Base-by-base conservation (phyloP, 805 yeast species). In the Teunomyces kruisii region DNA sequence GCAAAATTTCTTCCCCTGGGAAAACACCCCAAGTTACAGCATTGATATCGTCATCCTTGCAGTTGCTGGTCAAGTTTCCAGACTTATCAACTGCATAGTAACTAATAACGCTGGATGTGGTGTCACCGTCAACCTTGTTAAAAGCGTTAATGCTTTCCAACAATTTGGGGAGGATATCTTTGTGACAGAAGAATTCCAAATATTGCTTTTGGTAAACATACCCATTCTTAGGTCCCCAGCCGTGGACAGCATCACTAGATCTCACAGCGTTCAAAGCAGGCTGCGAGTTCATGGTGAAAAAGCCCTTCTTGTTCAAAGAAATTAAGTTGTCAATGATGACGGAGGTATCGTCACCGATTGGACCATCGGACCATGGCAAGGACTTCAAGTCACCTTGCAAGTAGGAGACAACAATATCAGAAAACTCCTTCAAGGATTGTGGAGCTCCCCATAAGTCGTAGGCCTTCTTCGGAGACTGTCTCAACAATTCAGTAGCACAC, bases 11-110 rank as follows among this genome's bases (percentile, higher is more conserved):
- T 59, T 85, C 86, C 31, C 96, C 96, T 22, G 98, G 97, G 81
- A 88, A 90, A 44, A 91, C 89, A 51, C 98, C 98, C 98, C 98
- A 92, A 14, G 98, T 92, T 45, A 92, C 97, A 7, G 98, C 97
- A 60, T 88, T 91, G 51, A 95, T 90, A 50, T 82, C 86, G 30
- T 83, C 88, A 37, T 79, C 83, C 17, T 77, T 77, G 39, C 89
- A 81, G 64, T 91, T 91, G 40, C 96, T 80, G 14, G 62, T 51
- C 43, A 90, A 70, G 33, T 80, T 81, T 2, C 80, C 78, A 28
- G 68, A 59, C 55, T 78, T 79, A 54, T 75, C 73, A 24, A 88
- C 89, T 4, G 91, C 84, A 60, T 89, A 91, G 67, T 80, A 92
- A 3, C 96, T 83, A 54, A 91, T 72, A 37, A 79, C 71, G 2